phyloP scores from a whole-genome alignment of 1,284 basidiomycete genomes.

The Austropuccinia psidii region DNA sequence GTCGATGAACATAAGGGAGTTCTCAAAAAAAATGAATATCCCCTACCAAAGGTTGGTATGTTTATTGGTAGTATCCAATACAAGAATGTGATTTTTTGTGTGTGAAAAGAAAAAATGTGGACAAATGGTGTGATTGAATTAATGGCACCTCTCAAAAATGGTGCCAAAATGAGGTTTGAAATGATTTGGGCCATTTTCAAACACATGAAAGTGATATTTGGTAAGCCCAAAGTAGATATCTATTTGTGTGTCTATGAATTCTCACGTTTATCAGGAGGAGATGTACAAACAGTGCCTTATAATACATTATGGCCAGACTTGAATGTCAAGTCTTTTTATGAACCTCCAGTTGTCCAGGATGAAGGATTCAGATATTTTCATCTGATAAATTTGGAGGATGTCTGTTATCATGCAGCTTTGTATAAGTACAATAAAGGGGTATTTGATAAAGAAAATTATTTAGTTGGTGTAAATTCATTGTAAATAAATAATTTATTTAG shows the following conservation, averaged over 20 bases:
- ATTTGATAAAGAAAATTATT: constrained; percentile 10
- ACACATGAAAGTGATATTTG: too few relatives aligned
- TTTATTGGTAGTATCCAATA: too few relatives aligned
- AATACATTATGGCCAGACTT: background rate
- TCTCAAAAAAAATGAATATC: background rate
- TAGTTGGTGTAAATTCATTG: constrained; percentile 25
- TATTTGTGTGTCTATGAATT: constrained; percentile 11
- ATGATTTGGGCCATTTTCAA: too few relatives aligned
- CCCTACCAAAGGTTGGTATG: constrained; percentile 16
- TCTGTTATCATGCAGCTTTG: background rate
- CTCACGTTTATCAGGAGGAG: background rate
- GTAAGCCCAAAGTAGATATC: background rate
- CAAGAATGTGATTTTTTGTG: too few relatives aligned
- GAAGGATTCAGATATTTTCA: background rate
- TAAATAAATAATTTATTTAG: background rate
- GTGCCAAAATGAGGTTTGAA: too few relatives aligned
- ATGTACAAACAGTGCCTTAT: background rate
- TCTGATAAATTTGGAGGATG: background rate
- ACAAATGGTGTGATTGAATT: too few relatives aligned
- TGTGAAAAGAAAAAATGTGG: too few relatives aligned
- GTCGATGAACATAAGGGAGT: constrained; percentile 5
- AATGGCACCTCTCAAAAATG: too few relatives aligned
- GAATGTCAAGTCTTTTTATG: constrained; percentile 8
- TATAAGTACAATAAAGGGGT: background rate
- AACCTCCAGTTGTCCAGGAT: background rate